Base-by-base conservation (phyloP, 1,284 basidiomycete genomes). In the Microbotryum scabiosae region DNA sequence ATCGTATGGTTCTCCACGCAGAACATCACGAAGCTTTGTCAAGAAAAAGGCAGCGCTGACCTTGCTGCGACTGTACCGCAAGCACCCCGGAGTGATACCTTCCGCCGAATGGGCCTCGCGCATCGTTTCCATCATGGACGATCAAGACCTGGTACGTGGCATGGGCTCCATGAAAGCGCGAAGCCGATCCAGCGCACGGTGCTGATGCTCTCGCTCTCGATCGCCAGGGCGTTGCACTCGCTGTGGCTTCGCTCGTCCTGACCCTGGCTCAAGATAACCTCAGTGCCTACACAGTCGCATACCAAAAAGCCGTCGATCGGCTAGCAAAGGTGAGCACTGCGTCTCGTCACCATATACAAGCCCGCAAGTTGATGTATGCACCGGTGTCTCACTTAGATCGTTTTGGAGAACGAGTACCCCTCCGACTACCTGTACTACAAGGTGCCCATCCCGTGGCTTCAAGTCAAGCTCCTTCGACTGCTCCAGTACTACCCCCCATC, bases 31-130 rank as follows among this genome's bases (percentile, higher is more conserved):
- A 65, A 87, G 81, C 58, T 97, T 97, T 72, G 96, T 98, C 57
- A 94, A 93, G 80, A 98, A 98, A 79, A 99, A 99, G 76, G 94
- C 96, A 1, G 96, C 96, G 0, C 78, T 98, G 63, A 97, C 96
- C 0, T 76, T 98, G 20, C 81, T 98, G 23, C 82, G 94, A 58
- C 77, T 99, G 49, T 97, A 97, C 73, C 85, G 96, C 59, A 97
- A 98, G 76, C 90, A 97, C 73, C 91, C 93, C 8, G 87, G 90
- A 63, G 90, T 96, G 55, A 86, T 98, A 64, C 89, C 90, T 26
- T 86, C 89, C 0, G 84, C 83, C 32, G 96, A 98, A 72, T 99
- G 96, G 96, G 94, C 92, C 1, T 78, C 93, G 63, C 85, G 94
- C 53, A 89, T 98, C 68, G 85, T 97, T 16, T 85, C 90, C 5